Base-by-base conservation (phyloP, 2,329 filamentous ascomycete species). In the Alternaria metachromatica region DNA sequence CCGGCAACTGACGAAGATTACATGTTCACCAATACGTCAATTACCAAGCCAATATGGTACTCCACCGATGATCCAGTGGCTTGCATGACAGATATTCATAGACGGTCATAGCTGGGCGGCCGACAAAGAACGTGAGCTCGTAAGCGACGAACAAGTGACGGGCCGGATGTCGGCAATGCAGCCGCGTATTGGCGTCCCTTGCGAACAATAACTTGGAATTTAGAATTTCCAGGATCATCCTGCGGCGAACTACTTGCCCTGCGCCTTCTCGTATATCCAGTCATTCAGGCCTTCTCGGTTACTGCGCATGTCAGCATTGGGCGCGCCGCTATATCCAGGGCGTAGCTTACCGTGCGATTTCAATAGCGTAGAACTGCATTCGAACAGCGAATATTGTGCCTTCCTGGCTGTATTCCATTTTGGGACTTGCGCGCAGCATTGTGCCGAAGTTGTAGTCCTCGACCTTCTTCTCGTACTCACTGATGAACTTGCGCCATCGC, bases 371-470 rank as follows among this genome's bases (percentile, higher is more conserved):
- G 79, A 94, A 94, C 76, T 93, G 91, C 91, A 94, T 94, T 63
- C 91, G 85, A 83, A 87, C 90, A 82, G 84, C 94, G 74, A 99
- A 98, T 57, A 99, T 97, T 4, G 94, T 97, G 58, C 91, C 93
- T 60, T 97, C 86, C 82, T 96, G 86, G 57, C 90, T 92, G 79
- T 99, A 98, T 81, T 97, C 95, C 57, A 82, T 88, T 73, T 92
- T 92, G 41, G 93, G 87, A 76, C 87, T 92, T 61, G 88, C 87
- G 62, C 96, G 89, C 73, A 99, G 80, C 87, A 99, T 94, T 33
- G 96, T 97, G 60, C 96, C 96, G 81, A 97, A 99, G 85, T 97
- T 99, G 86, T 90, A 99, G 82, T 99, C 96, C 68, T 96, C 91
- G n/a, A 99, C 85, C 82, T 88, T 95, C 82, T 97, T 94, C 84